phyloP scores from a whole-genome alignment of 352 stramenopile genomes.

The Thalassiosira allenii region DNA sequence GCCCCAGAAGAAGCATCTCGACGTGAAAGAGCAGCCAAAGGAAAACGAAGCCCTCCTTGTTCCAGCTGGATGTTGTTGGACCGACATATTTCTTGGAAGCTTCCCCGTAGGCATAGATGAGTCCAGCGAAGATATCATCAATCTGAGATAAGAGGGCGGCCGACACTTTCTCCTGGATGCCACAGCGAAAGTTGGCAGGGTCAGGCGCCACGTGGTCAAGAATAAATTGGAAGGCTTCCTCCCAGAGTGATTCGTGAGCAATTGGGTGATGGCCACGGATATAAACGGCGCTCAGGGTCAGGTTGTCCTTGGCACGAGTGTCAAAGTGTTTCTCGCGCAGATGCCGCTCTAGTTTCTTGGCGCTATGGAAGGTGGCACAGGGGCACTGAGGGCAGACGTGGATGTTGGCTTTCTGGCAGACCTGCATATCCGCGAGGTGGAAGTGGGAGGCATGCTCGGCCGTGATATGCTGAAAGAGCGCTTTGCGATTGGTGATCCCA shows the following conservation, averaged over 20 bases:
- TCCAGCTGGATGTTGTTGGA: background rate
- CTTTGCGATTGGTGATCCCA: background rate
- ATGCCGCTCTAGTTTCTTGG: background rate
- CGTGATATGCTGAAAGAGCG: background rate
- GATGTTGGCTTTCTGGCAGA: conserved; percentile 6
- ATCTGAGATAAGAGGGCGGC: background rate
- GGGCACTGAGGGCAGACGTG: conserved; percentile 11
- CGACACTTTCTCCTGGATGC: background rate
- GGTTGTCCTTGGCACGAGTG: background rate
- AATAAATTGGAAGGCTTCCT: background rate
- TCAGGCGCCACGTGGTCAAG: background rate
- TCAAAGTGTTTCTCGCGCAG: background rate
- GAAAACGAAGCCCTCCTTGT: background rate
- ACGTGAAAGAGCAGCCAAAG: conserved; percentile 1
- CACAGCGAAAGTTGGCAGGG: background rate
- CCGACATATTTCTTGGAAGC: background rate
- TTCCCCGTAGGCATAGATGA: background rate
- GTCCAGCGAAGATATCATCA: background rate
- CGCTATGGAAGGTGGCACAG: background rate
- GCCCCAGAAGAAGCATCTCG: background rate
- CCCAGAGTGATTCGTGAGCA: background rate
- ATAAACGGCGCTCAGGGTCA: background rate
- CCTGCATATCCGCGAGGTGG: background rate
- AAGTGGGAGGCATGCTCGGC: background rate
- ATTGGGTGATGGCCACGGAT: background rate